phyloP scores from a whole-genome alignment of 2,329 filamentous ascomycete species.

The Periconia digitata region DNA sequence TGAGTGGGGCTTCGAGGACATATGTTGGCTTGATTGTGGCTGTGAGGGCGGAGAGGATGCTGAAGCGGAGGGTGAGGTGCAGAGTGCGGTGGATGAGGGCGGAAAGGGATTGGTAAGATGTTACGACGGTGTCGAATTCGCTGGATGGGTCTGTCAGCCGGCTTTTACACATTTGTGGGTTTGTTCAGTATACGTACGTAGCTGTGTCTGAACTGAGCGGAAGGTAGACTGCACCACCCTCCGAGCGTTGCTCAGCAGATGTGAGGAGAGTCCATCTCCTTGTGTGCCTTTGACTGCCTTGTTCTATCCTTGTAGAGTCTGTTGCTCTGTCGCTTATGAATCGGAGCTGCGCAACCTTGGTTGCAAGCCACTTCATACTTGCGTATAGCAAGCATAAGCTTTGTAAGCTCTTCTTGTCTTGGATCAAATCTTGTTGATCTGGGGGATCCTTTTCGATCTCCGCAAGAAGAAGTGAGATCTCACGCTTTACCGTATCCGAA shows the following conservation, averaged over 20 bases:
- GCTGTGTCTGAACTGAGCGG: conserved; percentile 87
- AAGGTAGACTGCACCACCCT: conserved; percentile 73
- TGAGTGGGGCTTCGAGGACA: conserved; percentile 69
- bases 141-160: conserved; percentile 42
- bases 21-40: conserved; percentile 52
- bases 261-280: conserved; percentile 83
- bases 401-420: conserved; percentile 82
- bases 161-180: neutral
- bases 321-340: conserved; percentile 76
- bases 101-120: conserved; percentile 79
- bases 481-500: conserved; percentile 40
- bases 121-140: conserved; percentile 83
- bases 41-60: conserved; percentile 77
- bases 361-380: conserved; percentile 96
- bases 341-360: conserved; percentile 77
- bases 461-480: conserved; percentile 57
- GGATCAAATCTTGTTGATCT: conserved; percentile 79
- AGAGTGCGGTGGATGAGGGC: conserved; percentile 78
- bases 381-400: conserved; percentile 88
- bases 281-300: conserved; percentile 54
- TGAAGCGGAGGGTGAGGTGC: conserved; percentile 85
- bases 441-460: conserved; percentile 62
- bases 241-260: conserved; percentile 45
- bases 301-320: conserved; percentile 60
- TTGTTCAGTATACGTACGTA: conserved; percentile 57